Evolutionary conservation across 805 yeast genomes (phyloP), one percentile per base, ranked within the genome.

Genomic region (Saccharomycopsis schoenii): DNA sequence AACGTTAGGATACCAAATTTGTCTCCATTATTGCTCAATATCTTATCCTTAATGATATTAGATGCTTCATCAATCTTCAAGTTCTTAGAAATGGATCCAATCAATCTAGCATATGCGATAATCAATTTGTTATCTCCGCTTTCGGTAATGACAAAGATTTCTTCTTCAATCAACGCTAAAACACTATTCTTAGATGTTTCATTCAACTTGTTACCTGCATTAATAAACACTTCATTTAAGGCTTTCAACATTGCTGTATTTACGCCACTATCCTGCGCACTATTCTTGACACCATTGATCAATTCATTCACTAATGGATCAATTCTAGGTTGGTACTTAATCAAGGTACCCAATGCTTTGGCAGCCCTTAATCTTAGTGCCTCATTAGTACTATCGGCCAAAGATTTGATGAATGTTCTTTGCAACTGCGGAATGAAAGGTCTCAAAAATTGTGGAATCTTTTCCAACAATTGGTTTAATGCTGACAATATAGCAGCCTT

Each of bases 361-460:
- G 96, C 97, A 14, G 99, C 97, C 64, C 96, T 82, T 6, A 83
- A 73, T 66, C 98, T 81, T 68, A 94, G 77, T 9, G 80, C 73
- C 58, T 87, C 96, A 67, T 85, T 88, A 1, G 81, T 68, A 1
- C 88, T 77, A 74, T 94, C 99, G 58, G 89, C 81, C 66, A 94
- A 77, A 1, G 97, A 88, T 71, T 96, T 88, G 51, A 93, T 96
- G 75, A 94, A 94, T 1, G 99, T 94, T 71, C 99, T 83, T 75
- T 94, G 99, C 67, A 94, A 80, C 76, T 94, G 99, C 9, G 99
- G 99, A 73, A 94, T 83, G 72, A 94, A 94, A 15, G 99, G 99
- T 69, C 93, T 83, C 72, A 94, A 79, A 71, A 89, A 89, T 70
- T 87, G 89, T 1, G 99, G 97, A 67, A 93, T 88, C 76, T 90